A percentile compares a stretch with the other conserved stretches of the same genome.
Conservation (phyloP, 306 rosid species). For the Quercus parvula region DNA sequence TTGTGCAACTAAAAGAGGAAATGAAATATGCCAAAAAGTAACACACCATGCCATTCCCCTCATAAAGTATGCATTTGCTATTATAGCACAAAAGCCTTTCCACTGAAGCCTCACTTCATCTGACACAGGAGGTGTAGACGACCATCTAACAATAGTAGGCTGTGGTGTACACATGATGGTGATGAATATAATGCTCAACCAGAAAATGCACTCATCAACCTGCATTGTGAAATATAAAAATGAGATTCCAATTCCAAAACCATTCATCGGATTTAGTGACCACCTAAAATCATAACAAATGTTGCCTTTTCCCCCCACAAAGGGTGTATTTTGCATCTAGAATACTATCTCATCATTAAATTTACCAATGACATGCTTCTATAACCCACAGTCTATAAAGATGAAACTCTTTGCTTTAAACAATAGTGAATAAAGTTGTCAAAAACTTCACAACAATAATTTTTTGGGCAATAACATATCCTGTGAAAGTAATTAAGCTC, state of each 20-base stretch:
- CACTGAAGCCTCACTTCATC: constrained; percentile 88
- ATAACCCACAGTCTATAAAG: background rate
- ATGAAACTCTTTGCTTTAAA: background rate
- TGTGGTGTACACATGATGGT: constrained; percentile 96
- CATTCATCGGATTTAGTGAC: background rate
- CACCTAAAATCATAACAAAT: background rate
- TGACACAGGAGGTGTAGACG: constrained; percentile 81
- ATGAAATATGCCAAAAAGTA: background rate
- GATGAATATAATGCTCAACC: constrained; percentile 92
- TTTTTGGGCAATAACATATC: background rate
- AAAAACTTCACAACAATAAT: background rate
- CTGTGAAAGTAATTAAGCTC: constrained; percentile 15
- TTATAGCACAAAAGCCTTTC: constrained; percentile 97
- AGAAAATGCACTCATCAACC: constrained; percentile 91
- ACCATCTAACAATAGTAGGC: constrained; percentile 95
- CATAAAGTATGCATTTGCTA: constrained; percentile 87
- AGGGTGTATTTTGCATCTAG: background rate
- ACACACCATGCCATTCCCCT: constrained; percentile 99
- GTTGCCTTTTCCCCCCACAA: background rate
- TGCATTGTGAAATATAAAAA: constrained; percentile 31
- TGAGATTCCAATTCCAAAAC: background rate
- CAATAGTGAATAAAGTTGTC: background rate
- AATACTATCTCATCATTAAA: background rate
- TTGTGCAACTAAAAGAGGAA: background rate
- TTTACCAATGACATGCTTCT: background rate